Evolutionary conservation across 768 basidiomycete species (phyloP).

Genomic region (Suillus variegatus): DNA sequence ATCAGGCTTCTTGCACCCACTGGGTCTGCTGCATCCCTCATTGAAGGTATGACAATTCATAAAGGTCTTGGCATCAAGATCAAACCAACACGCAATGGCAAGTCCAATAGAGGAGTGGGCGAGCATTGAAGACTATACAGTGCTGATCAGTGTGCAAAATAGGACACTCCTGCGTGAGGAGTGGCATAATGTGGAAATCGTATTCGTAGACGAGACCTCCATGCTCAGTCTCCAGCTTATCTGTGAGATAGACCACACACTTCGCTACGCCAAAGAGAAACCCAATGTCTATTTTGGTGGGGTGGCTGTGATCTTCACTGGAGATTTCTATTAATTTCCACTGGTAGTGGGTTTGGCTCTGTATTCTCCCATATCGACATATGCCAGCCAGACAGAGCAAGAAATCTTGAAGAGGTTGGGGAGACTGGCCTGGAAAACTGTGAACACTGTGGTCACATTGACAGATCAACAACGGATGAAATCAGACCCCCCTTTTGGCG

Average conservation of each 20-base stretch:
- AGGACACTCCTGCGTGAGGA: conserved; percentile 18
- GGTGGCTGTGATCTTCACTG: conserved; percentile 40
- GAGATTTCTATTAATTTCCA: conserved; percentile 41
- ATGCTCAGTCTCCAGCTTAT: conserved; percentile 24
- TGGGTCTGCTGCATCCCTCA: conserved; percentile 30
- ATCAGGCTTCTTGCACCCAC: conserved; percentile 32
- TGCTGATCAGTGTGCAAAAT: conserved; percentile 18
- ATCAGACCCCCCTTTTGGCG: conserved; percentile 22
- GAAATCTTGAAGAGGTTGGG: not conserved
- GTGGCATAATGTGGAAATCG: conserved; percentile 25
- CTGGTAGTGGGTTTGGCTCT: conserved; percentile 16
- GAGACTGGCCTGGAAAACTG: conserved; percentile 16
- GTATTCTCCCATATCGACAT: conserved; percentile 22
- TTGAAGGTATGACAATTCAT: conserved; percentile 33
- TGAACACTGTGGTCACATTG: conserved; percentile 13
- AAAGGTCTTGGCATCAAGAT: conserved; percentile 24
- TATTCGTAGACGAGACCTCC: conserved; percentile 35
- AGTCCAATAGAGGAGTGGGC: conserved; percentile 14
- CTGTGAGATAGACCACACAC: conserved; percentile 28
- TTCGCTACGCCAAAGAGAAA: conserved; percentile 26
- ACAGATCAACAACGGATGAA: conserved; percentile 27
- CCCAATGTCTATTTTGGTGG: conserved; percentile 34
- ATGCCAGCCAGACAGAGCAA: not conserved
- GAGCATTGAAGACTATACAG: conserved; percentile 13
- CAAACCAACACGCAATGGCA: conserved; percentile 13